phyloP scores from a whole-genome alignment of 1,139 yeast genomes.

The Sugiyamaella sp. region DNA sequence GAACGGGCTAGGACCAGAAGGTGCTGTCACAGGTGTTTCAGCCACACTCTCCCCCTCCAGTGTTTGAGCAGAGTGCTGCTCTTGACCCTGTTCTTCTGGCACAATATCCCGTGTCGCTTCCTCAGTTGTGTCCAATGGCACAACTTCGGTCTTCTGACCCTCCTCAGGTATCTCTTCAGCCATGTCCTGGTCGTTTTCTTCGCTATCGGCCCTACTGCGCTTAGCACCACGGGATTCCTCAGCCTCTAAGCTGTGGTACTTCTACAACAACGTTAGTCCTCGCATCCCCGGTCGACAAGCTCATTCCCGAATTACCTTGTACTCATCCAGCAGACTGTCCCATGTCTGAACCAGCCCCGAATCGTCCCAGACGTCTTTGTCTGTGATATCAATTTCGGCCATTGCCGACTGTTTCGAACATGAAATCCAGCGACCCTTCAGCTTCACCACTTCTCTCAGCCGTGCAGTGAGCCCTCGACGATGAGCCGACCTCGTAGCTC shows the following conservation, averaged over 20 bases:
- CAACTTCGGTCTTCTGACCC: not conserved
- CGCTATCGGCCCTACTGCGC: constrained; percentile 12
- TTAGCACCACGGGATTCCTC: constrained; percentile 2
- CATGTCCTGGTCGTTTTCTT: constrained; percentile 1
- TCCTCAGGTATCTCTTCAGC: not conserved
- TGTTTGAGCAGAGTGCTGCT: too few species aligned
- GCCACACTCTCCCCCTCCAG: not conserved
- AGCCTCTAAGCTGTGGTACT: constrained; percentile 27
- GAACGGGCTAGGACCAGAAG: constrained; percentile 21
- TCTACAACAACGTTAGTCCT: constrained; percentile 21
- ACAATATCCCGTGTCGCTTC: too few species aligned
- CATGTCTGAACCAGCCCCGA: constrained; percentile 31
- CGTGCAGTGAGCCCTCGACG: too few species aligned
- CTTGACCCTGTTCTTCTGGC: too few species aligned
- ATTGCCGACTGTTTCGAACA: not conserved
- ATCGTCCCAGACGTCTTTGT: constrained; percentile 38
- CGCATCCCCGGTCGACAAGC: not conserved
- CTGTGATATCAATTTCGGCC: constrained; percentile 24
- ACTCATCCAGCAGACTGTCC: constrained; percentile 36
- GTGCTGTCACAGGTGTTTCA: not conserved
- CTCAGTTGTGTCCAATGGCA: too few species aligned
- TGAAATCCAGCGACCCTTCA: not conserved
- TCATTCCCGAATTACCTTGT: constrained; percentile 26
- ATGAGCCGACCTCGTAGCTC: not conserved
- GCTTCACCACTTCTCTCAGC: constrained; percentile 10